These are phyloP conservation scores for Aspergillus niger DNA, from an alignment of 2,329 filamentous ascomycete species.

Conservation along the genomic window DNA sequence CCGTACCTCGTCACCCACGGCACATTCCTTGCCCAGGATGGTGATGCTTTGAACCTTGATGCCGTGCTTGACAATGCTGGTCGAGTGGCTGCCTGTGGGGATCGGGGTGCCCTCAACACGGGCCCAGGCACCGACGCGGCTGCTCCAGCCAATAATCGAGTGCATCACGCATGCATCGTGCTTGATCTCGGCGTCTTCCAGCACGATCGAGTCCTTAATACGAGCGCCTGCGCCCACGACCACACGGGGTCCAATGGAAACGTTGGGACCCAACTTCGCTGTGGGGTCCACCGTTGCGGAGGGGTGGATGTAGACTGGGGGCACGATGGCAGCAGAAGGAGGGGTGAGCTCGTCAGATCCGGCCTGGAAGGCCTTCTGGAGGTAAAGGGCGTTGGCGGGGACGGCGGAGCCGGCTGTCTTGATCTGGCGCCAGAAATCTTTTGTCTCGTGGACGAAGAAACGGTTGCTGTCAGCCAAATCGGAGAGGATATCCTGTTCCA, in stretches of 20 bases:
- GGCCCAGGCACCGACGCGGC: constrained; percentile 95
- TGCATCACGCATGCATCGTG: constrained; percentile 95
- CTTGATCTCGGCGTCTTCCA: constrained; percentile 93
- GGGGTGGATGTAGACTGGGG: constrained; percentile 94
- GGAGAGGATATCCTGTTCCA: constrained; percentile 95
- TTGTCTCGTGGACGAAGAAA: constrained; percentile 98
- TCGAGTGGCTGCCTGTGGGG: constrained; percentile 82
- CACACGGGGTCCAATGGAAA: constrained; percentile 90
- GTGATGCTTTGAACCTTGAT: constrained; percentile 99
- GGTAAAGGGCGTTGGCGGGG: constrained; percentile 92
- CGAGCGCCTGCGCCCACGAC: constrained; percentile 82
- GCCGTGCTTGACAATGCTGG: constrained; percentile 94
- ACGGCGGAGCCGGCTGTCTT: constrained; percentile 98
- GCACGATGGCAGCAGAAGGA: constrained; percentile 82
- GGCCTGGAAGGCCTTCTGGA: constrained; percentile 87
- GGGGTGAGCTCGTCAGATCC: constrained; percentile 78
- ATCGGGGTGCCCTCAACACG: constrained; percentile 94
- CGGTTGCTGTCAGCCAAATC: constrained; percentile 96
- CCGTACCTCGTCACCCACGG: constrained; percentile 87
- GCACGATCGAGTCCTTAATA: constrained; percentile 92
- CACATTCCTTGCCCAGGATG: constrained; percentile 94
- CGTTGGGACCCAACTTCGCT: constrained; percentile 94
- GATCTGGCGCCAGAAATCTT: constrained; percentile 99
- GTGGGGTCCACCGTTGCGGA: constrained; percentile 87
- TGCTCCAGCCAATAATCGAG: constrained; percentile 96